Evolutionary conservation across 805 yeast genomes (phyloP), one percentile per base, ranked within the genome.

Genomic region (Komagataella pastoris): DNA sequence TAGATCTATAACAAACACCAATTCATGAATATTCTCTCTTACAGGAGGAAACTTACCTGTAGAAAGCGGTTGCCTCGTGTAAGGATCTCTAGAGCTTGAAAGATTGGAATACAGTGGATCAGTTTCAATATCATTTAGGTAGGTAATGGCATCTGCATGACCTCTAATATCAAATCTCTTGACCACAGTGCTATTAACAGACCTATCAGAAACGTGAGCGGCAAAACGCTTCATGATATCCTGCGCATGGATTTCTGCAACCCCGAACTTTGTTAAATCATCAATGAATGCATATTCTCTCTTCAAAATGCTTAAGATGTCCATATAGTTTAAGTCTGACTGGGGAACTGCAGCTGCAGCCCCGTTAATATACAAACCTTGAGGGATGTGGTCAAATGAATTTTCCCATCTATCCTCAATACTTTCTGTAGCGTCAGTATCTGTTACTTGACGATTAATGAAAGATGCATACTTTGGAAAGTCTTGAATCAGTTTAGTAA

Each of bases 121-220:
- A 0, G 55, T 60, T 56, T 81, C 95, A 4, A 91, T 68, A 62
- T 93, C 85, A 60, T 91, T 93, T 59, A 91, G 72, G 69, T 80
- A 89, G 1, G 84, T 71, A 6, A 89, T 75, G 0, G 71, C 69
- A 2, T 65, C 64, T 3, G 51, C 19, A 21, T 53, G 52, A 1
- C 49, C 51, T 1, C 53, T 30, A 12, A 57, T 49, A 49, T 65
- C 58, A 45, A 61, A 65, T 48, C 69, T 59, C 18, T 53, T 43
- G 10, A 48, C 21, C 7, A 48, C 10, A 14, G 14, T 43, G 3
- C 23, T 23, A 54, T 49, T 6, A 51, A 30, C 6, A 45, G 14
- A 52, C 21, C 19, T 30, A 3, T 50, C 17, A 10, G 30, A 6
- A 23, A 61, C 49, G 17, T 52, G 48, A 5, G 54, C 49, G 0